Conservation (phyloP, 2,329 filamentous ascomycete species). For the Aspergillus awamori region DNA sequence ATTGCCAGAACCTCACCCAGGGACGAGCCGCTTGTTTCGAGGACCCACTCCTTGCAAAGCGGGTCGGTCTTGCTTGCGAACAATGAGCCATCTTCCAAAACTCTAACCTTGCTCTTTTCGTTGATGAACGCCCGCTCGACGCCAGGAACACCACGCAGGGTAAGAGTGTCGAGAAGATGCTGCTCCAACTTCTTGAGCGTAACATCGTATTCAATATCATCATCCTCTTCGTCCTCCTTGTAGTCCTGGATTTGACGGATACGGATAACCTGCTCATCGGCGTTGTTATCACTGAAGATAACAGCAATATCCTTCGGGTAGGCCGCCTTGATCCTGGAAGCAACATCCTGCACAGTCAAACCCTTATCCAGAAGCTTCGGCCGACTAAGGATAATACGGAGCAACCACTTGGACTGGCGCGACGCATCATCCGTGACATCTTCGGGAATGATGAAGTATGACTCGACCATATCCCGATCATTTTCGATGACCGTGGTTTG, state of each 20-base stretch:
- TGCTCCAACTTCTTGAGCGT: slow-evolving; percentile 90
- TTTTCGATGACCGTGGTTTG: slow-evolving; percentile 81
- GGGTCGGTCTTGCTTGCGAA: slow-evolving; percentile 72
- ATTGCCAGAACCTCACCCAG: slow-evolving; percentile 82
- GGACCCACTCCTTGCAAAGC: slow-evolving; percentile 86
- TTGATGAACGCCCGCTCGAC: slow-evolving; percentile 94
- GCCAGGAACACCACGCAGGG: slow-evolving; percentile 84
- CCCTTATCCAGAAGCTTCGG: slow-evolving; percentile 92
- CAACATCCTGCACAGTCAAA: slow-evolving; percentile 88
- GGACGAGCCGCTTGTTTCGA: slow-evolving; percentile 91
- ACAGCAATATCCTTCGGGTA: slow-evolving; percentile 85
- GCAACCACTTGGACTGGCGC: slow-evolving; percentile 86
- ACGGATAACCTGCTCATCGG: slow-evolving; percentile 90
- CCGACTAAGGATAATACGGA: slow-evolving; percentile 89
- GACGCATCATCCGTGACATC: slow-evolving; percentile 67
- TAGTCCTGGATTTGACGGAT: slow-evolving; percentile 75
- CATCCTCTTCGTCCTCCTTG: slow-evolving; percentile 74
- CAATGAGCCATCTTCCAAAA: slow-evolving; percentile 70
- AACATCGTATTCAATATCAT: slow-evolving; percentile 79
- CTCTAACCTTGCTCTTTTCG: slow-evolving; percentile 70
- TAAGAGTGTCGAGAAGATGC: slow-evolving; percentile 87
- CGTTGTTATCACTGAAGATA: slow-evolving; percentile 98
- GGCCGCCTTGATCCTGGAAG: slow-evolving; percentile 82
- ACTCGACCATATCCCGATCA: slow-evolving; percentile 92
- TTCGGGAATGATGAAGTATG: slow-evolving; percentile 92